Base-by-base conservation (phyloP, 371 early-diverging fungal species). In the Encephalitozoon hellem region DNA sequence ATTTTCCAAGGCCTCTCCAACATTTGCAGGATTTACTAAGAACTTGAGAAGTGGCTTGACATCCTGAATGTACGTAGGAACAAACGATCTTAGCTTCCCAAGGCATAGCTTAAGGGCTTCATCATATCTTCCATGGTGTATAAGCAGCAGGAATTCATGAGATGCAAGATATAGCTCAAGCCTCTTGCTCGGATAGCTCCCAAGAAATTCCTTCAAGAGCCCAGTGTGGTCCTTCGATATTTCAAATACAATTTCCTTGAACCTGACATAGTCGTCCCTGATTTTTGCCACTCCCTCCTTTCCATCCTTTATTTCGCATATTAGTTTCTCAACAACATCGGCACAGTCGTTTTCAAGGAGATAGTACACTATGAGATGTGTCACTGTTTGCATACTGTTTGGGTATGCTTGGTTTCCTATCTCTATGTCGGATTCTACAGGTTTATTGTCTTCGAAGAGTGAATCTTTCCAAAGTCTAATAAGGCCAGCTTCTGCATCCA, bases 281-380 rank as follows among this genome's bases (percentile, higher is more conserved):
- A 59, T 21, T 12, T 59, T 59, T 12, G 34, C 34, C 21, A 59
- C 6, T 21, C n/a, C 59, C 2, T 59, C 59, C 34, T 59, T 59
- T 34, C 38, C 59, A 18, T 59, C 59, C 4, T 59, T 30, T 18
- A 34, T 28, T 21, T 59, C 59, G 5, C 30, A 59, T 59, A 59
- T 59, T 11, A 67, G 21, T 15, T 6, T 30, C 4, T 67, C 67
- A 45, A 67, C 39, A 45, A 67, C 45, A 30, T 67, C 67, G 18
- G 12, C 47, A 67, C 34, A 41, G 30, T 42, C 21, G 42, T 67
- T 67, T 42, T 67, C 67, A 45, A 67, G 47, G 28, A 67, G 45
- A 43, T 67, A 49, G 43, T 39, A 49, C 23, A 21, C 67, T 21
- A 67, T 28, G 4, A 67, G 18, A 23, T 6, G 23, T 18, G 28